Percentiles rank a stretch among this genome's conserved stretches.
These are phyloP conservation scores for Breviolum minutum DNA, from an alignment of 73 alveolate genomes.

Conservation along the genomic window DNA sequence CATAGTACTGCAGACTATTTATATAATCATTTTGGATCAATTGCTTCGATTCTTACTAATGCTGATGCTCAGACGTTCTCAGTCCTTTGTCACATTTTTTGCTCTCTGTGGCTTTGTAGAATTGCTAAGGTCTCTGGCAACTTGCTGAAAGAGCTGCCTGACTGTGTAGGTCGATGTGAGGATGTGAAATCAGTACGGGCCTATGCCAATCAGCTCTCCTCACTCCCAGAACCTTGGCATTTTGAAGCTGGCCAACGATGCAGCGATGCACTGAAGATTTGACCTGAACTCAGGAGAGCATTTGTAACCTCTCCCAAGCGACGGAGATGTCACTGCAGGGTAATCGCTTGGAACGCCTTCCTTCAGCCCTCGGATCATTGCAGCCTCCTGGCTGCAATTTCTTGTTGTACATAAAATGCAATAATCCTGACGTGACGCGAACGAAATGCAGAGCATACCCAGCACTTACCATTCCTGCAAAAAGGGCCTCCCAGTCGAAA, in stretches of 20 bases:
- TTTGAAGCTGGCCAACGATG: background rate
- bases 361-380: slow-evolving; percentile 30
- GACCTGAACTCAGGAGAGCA: slow-evolving; percentile 49
- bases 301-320: slow-evolving; percentile 8
- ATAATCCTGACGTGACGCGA: too few relatives aligned
- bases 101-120: background rate
- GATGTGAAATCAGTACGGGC: slow-evolving; percentile 61
- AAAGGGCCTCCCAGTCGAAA: background rate
- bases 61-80: background rate
- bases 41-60: too few relatives aligned
- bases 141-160: slow-evolving; percentile 55
- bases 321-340: slow-evolving; percentile 92
- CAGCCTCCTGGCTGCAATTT: slow-evolving; percentile 17
- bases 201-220: slow-evolving; percentile 80
- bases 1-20: too few relatives aligned
- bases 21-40: too few relatives aligned
- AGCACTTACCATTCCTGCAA: background rate
- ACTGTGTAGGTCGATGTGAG: background rate
- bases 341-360: slow-evolving; percentile 53
- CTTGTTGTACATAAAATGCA: too few relatives aligned
- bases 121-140: slow-evolving; percentile 74
- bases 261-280: background rate
- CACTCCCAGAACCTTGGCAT: slow-evolving; percentile 63
- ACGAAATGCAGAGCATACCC: background rate
- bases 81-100: background rate